These are phyloP conservation scores for Ottelia alismoides DNA, from an alignment of 106 monocot genomes.

Conservation along the genomic window DNA sequence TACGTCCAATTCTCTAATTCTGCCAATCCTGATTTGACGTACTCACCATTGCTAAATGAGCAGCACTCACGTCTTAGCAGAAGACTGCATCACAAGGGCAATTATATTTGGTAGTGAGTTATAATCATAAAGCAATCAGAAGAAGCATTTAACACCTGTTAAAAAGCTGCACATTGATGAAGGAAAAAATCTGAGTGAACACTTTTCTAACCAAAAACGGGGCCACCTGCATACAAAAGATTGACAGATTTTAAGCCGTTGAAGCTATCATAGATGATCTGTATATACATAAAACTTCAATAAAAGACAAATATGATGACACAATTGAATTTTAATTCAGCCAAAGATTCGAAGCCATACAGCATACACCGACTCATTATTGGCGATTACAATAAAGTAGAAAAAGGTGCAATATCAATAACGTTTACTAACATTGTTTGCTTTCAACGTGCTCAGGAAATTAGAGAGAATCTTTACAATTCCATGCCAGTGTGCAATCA, in stretches of 20 bases:
- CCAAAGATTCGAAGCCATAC: too few species aligned
- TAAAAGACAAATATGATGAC: too few species aligned
- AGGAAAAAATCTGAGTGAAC: slow-evolving; percentile 97
- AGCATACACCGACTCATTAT: too few species aligned
- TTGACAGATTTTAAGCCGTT: too few species aligned
- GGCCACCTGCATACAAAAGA: slow-evolving; percentile 87
- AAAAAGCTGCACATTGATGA: slow-evolving; percentile 96
- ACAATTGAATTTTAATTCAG: too few species aligned
- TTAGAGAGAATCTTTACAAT: slow-evolving; percentile 76
- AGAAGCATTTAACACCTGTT: slow-evolving; percentile 46
- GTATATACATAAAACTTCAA: too few species aligned
- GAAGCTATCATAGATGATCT: too few species aligned
- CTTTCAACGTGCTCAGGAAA: slow-evolving; percentile 78
- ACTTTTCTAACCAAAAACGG: slow-evolving; percentile 95
- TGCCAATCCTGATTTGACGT: slow-evolving; percentile 94
- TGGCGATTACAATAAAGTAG: too few species aligned
- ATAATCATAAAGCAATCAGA: too few species aligned
- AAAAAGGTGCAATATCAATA: too few species aligned
- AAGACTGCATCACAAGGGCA: slow-evolving; percentile 38
- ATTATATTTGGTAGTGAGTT: too few species aligned
- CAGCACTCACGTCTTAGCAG: slow-evolving; percentile 93
- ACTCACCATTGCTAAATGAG: slow-evolving; percentile 98
- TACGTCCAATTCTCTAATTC: slow-evolving; percentile 93
- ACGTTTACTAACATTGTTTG: slow-evolving; percentile 71
- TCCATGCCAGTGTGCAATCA: slow-evolving; percentile 99